Base-by-base conservation (phyloP, 768 basidiomycete species). In the Clavaria fumosa region DNA sequence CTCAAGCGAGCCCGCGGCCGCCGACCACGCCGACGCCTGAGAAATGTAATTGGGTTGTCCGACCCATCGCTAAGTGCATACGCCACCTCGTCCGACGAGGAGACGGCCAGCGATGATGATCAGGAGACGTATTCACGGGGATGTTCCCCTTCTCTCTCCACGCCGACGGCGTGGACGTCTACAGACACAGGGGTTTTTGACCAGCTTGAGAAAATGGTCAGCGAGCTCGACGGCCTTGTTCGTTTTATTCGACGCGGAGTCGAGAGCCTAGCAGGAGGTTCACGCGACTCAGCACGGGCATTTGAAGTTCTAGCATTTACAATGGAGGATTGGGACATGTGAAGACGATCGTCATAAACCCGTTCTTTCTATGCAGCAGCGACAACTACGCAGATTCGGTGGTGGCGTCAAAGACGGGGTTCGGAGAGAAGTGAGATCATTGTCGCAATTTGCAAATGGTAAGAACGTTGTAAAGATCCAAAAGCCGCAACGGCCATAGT, bases 251-350 rank as follows among this genome's bases (percentile, higher is more conserved):
- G 78, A 31, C 59, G 79, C 20, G 77, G 78, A 0, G 71, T 75
- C 5, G 84, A 86, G 51, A 72, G 61, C 46, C 57, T 84, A 17
- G 76, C 76, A 9, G 69, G 69, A 27, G 73, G 76, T 1, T 53
- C 60, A n/a, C 64, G 64, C 12, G 74, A 75, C 36, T 70, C 64
- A 19, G 71, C 75, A 9, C 53, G 73, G 20, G 61, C 75, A 1
- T 85, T 82, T 50, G 76, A 71, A 1, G 64, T 81, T 22, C 58
- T 86, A 35, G 78, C 80, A 7, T 86, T 88, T 52, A 62, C 70
- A 28, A 58, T 88, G 41, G 78, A 85, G 37, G 82, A 83, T 50
- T 86, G 82, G 81, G 80, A 82, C 54, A 49, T 59, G 12, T 69
- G 48, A 63, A n/a, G n/a, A n/a, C n/a, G n/a, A n/a, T n/a, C n/a